Evolutionary conservation across 2,329 filamentous ascomycete species (phyloP).

Genomic region (Diaporthe sp.): DNA sequence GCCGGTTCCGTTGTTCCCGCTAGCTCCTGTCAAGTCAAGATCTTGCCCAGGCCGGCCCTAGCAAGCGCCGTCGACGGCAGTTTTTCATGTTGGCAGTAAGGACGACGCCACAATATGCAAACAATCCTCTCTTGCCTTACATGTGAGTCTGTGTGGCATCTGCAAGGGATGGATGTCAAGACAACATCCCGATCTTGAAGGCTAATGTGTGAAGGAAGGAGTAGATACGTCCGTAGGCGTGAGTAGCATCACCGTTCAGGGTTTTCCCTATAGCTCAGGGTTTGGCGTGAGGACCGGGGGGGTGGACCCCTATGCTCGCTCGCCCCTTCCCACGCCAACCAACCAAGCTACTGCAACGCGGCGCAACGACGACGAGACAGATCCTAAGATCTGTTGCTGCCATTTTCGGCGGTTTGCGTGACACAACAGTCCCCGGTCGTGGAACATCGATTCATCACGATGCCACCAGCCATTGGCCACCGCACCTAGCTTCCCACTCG

Average conservation of each 20-base stretch:
- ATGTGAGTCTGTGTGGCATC: constrained; percentile 33
- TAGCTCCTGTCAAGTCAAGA: constrained; percentile 22
- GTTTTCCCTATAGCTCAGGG: background rate
- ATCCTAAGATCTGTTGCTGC: constrained; percentile 25
- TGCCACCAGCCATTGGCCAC: constrained; percentile 29
- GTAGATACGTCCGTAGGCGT: background rate
- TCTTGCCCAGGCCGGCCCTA: constrained; percentile 13
- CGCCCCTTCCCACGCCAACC: background rate
- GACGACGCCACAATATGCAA: constrained; percentile 31
- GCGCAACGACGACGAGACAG: constrained; percentile 18
- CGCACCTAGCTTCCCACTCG: background rate
- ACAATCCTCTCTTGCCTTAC: constrained; percentile 6
- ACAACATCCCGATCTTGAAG: constrained; percentile 6
- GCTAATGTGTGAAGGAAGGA: background rate
- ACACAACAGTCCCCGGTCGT: constrained; percentile 31
- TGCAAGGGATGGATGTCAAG: constrained; percentile 31
- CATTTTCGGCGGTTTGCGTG: constrained; percentile 39
- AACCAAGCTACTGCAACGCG: background rate
- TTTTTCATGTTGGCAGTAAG: constrained; percentile 25
- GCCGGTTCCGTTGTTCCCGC: constrained; percentile 36
- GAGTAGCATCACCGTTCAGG: background rate
- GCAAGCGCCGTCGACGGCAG: constrained; percentile 26
- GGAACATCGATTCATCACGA: constrained; percentile 38
- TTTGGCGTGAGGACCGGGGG: background rate
- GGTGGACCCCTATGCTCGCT: background rate